Evolutionary conservation across 1,284 basidiomycete genomes (phyloP).

Genomic region (Neonothopanus nambi): DNA sequence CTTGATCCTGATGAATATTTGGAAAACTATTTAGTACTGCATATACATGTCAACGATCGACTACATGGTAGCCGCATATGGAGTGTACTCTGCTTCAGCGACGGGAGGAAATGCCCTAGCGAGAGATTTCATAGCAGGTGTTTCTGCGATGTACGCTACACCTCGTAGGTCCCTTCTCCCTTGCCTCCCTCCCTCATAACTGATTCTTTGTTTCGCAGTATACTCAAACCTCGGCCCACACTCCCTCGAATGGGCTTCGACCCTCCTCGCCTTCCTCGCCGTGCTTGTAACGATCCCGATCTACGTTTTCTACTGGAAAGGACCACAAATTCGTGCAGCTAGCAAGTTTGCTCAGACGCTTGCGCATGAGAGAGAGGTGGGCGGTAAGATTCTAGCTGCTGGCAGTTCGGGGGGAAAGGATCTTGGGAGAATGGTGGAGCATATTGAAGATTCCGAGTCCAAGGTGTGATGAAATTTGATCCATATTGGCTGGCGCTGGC

Average conservation of each 20-base stretch:
- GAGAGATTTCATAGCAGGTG: slow-evolving; percentile 21
- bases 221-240: slow-evolving; percentile 6
- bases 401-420: not conserved
- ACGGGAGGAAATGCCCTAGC: slow-evolving; percentile 22
- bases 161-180: slow-evolving; percentile 7
- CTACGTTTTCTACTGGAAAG: slow-evolving; percentile 6
- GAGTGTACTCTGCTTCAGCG: slow-evolving; percentile 20
- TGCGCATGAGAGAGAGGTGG: not conserved
- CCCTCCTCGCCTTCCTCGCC: slow-evolving; percentile 2
- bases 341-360: slow-evolving; percentile 6
- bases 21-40: slow-evolving; percentile 5
- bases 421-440: not conserved
- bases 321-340: slow-evolving; percentile 3
- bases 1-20: not conserved
- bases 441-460: too few relatives aligned
- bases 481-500: too few relatives aligned
- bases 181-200: not conserved
- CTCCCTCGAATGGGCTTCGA: slow-evolving; percentile 8
- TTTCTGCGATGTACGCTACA: slow-evolving; percentile 21
- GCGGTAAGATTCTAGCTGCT: not conserved
- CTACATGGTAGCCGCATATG: slow-evolving; percentile 22
- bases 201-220: not conserved
- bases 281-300: slow-evolving; percentile 5
- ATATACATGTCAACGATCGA: slow-evolving; percentile 24
- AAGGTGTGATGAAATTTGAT: too few relatives aligned